These are phyloP conservation scores for Coemansia asiatica DNA, from an alignment of 192 early-diverging fungal species.

Conservation along the genomic window DNA sequence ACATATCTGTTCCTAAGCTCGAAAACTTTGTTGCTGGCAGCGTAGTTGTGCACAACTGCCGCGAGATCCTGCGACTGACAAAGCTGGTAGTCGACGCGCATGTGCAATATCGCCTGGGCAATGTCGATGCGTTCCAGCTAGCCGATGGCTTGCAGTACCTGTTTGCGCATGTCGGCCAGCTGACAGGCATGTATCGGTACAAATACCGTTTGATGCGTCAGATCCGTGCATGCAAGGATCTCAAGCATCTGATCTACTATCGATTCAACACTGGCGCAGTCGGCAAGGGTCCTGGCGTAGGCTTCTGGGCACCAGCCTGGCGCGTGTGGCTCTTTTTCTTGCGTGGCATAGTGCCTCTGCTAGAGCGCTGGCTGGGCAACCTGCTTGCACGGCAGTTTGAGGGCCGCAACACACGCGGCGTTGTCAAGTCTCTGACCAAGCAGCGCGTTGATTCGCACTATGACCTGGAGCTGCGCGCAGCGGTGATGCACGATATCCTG, in stretches of 20 bases:
- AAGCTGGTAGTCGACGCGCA: constrained; percentile 97
- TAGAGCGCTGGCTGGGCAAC: constrained; percentile 99
- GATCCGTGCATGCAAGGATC: constrained; percentile 92
- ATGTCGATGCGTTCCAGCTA: constrained; percentile 98
- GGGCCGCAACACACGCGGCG: constrained; percentile 94
- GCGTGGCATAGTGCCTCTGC: constrained; percentile 94
- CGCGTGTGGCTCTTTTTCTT: constrained; percentile 99
- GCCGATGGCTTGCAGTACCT: constrained; percentile 99
- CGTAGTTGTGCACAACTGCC: constrained; percentile 60
- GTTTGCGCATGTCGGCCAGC: constrained; percentile 97
- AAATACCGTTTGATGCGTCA: constrained; percentile 98
- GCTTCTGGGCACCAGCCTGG: constrained; percentile 99
- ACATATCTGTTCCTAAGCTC: constrained; percentile 50
- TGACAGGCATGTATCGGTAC: constrained; percentile 99
- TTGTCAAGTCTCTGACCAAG: constrained; percentile 98
- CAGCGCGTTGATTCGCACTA: constrained; percentile 99
- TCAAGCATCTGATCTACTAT: constrained; percentile 93
- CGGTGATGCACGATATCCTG: constrained; percentile 98
- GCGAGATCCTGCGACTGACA: constrained; percentile 95
- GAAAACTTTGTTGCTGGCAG: constrained; percentile 57
- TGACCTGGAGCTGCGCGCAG: constrained; percentile 95
- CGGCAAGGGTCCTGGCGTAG: constrained; percentile 96
- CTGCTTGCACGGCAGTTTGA: constrained; percentile 98
- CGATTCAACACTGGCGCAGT: constrained; percentile 94
- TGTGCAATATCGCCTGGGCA: constrained; percentile 96